Evolutionary conservation across 2,329 filamentous ascomycete species (phyloP).

Genomic region (Cryphonectria japonica): DNA sequence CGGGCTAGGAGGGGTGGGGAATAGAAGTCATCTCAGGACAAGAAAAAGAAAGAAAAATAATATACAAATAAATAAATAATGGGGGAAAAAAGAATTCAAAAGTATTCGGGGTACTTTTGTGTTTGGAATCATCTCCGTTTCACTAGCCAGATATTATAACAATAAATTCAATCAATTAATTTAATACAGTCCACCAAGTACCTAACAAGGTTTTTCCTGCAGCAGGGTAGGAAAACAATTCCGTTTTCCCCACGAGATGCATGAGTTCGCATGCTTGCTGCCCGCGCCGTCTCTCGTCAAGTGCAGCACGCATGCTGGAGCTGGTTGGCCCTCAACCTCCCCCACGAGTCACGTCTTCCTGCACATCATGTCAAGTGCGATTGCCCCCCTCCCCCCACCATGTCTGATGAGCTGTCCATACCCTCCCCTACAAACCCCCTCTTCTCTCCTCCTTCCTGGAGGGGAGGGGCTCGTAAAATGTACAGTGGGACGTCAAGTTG

Average conservation of each 20-base stretch:
- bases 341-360: slow-evolving; percentile 9
- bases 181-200: neutral
- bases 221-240: neutral
- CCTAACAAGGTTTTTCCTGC: neutral
- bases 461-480: neutral
- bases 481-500: neutral
- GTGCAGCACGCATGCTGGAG: neutral
- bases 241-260: neutral
- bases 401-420: slow-evolving; percentile 8
- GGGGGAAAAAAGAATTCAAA: neutral
- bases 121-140: neutral
- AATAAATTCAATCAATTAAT: neutral
- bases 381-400: neutral
- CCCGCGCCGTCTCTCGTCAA: neutral
- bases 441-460: neutral
- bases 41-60: neutral
- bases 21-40: neutral
- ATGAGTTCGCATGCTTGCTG: neutral
- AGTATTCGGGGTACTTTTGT: neutral
- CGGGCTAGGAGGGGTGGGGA: too few relatives aligned
- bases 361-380: slow-evolving; percentile 20
- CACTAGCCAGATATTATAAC: neutral
- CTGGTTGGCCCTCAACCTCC: slow-evolving; percentile 2
- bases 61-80: neutral
- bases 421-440: neutral